A percentile compares a stretch with the other conserved stretches of the same genome.
Conservation (phyloP, 2,329 filamentous ascomycete genomes). For the Ramichloridium luteum region DNA sequence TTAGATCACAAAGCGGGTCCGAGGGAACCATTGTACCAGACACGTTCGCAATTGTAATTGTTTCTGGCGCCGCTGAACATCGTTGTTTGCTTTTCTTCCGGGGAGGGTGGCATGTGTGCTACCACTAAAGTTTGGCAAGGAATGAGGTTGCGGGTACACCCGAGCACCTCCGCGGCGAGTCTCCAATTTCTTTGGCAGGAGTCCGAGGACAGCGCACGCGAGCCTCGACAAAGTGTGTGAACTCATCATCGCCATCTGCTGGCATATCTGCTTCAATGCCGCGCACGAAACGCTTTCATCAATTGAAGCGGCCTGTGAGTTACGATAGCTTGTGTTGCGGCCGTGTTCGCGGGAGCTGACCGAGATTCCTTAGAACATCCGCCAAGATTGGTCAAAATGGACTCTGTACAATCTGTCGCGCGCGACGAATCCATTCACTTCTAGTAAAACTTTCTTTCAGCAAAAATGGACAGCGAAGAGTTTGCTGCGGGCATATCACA, state of each 20-base stretch:
- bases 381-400: slow-evolving; percentile 86
- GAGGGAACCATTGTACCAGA: no score
- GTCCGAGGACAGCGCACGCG: neutral
- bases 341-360: no score
- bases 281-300: slow-evolving; percentile 45
- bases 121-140: neutral
- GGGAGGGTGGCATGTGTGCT: neutral
- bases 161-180: neutral
- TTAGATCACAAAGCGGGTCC: no score
- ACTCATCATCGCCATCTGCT: neutral
- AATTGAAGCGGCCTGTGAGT: slow-evolving; percentile 39
- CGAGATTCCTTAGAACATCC: slow-evolving; percentile 73
- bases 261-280: slow-evolving; percentile 12
- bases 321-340: no score
- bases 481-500: slow-evolving; percentile 74
- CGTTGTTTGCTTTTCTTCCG: no score
- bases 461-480: slow-evolving; percentile 96
- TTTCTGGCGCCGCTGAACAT: neutral
- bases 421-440: slow-evolving; percentile 34
- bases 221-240: neutral
- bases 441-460: slow-evolving; percentile 70
- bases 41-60: no score
- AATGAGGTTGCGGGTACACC: neutral
- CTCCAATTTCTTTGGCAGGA: neutral
- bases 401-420: slow-evolving; percentile 68